Conservation (phyloP, 2,329 filamentous ascomycete species). For the Sporothrix dimorphospora region DNA sequence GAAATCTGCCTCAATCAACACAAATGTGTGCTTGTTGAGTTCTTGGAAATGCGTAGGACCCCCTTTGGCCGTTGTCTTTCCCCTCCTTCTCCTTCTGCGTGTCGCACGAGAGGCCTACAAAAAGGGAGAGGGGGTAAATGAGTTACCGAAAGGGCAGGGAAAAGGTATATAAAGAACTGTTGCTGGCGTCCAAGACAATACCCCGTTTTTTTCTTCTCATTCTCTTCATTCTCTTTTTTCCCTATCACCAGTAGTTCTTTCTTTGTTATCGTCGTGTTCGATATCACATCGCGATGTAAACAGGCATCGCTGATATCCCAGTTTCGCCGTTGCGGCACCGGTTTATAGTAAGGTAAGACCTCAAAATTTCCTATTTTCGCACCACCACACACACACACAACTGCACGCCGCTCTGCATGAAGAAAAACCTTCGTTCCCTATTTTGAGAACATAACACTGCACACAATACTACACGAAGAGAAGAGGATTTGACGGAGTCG, state of each 20-base stretch:
- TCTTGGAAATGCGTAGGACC: not conserved
- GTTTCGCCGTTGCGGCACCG: not conserved
- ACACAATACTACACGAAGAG: not conserved
- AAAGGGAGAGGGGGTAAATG: too few relatives aligned
- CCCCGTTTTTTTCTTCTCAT: not conserved
- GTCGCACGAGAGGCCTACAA: not conserved
- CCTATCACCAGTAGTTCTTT: too few relatives aligned
- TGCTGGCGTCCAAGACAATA: not conserved
- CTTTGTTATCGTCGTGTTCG: not conserved
- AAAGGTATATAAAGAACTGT: conserved; percentile 1
- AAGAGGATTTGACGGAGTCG: conserved; percentile 6
- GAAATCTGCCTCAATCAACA: not conserved
- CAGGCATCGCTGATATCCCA: not conserved
- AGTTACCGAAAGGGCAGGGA: not conserved
- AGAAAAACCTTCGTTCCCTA: conserved; percentile 33
- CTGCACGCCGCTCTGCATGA: conserved; percentile 28
- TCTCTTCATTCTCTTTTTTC: not conserved
- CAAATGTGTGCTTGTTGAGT: not conserved
- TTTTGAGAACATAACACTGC: conserved; percentile 29
- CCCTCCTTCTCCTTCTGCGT: not conserved
- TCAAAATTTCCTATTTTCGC: not conserved
- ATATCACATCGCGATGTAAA: not conserved
- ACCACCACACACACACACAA: not conserved
- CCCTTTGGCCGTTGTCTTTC: not conserved
- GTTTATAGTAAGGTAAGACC: conserved; percentile 12